Evolutionary conservation across 129 eudicot species (phyloP), one percentile per base, ranked within the genome.

Genomic region (Silybum marianum): DNA sequence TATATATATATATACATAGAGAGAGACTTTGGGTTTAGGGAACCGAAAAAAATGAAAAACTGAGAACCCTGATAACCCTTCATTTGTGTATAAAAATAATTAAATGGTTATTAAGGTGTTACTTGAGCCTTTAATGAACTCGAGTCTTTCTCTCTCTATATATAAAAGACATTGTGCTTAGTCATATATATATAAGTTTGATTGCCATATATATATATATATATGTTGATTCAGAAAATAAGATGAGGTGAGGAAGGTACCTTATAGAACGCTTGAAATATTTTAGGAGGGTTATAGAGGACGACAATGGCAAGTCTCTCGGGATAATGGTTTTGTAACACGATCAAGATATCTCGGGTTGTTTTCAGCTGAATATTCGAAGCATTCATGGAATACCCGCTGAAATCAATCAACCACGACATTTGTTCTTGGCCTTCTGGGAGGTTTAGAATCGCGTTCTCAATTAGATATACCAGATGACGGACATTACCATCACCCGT

Each of bases 331-430:
- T 89, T 92, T 83, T 92, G 98, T 71, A 89, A 77, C 74, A 90
- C 88, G 78, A 86, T 70, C 65, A 82, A 86, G 78, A 90, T 95
- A 40, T 95, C 98, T 84, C 97, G 87, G 76, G 89, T 72, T 34
- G 92, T 92, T 84, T 80, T 88, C 10, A 92, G 79, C 42, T 92
- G 88, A 40, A 92, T 78, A 69, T 90, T 87, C 1, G 92, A 86
- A 22, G 84, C 88, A 24, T 72, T 90, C n/a, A 92, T 28, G 14
- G 96, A 86, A 88, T 90, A 92, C 24, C 96, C 96, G 3, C 85
- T 92, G 86, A 88, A 90, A 83, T 95, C 98, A 75, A 95, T 86
- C 85, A 95, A 83, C 98, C 98, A 95, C 4, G 96, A 80, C 98
- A 95, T 95, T 30, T 90, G 90, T 83, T 90, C 97, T 85, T 92